Conservation (phyloP, 2,329 filamentous ascomycete genomes). For the Aspergillus jensenii region DNA sequence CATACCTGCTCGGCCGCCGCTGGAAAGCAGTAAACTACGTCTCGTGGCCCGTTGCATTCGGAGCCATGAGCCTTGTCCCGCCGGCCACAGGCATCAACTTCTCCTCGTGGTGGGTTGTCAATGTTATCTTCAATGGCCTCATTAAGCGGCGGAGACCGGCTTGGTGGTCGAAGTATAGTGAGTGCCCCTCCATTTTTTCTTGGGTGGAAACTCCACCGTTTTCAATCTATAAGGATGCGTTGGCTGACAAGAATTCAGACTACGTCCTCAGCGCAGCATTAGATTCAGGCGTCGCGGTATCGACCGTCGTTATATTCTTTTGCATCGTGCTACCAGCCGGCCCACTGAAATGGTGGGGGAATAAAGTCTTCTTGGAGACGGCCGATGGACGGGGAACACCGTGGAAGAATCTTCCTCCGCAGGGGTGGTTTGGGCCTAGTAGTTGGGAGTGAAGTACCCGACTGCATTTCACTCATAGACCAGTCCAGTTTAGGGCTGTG, state of each 20-base stretch:
- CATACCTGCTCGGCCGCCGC: conserved; percentile 59
- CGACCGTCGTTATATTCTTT: conserved; percentile 47
- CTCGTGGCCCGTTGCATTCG: conserved; percentile 67
- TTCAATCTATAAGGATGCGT: not conserved
- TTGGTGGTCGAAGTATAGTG: conserved; percentile 52
- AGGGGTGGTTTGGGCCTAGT: conserved; percentile 32
- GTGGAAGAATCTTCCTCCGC: conserved; percentile 27
- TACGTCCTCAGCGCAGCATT: conserved; percentile 47
- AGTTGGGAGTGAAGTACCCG: conserved; percentile 25
- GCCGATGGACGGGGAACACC: conserved; percentile 44
- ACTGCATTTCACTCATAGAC: not conserved
- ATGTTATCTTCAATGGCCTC: conserved; percentile 48
- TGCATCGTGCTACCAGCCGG: conserved; percentile 43
- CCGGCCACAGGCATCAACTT: conserved; percentile 71
- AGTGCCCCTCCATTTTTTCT: conserved; percentile 1
- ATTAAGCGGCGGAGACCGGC: conserved; percentile 44
- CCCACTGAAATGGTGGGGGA: conserved; percentile 44
- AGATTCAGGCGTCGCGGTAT: conserved; percentile 44
- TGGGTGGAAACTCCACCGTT: not conserved
- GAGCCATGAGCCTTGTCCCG: conserved; percentile 63
- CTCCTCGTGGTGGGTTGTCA: conserved; percentile 62
- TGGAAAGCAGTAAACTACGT: conserved; percentile 65
- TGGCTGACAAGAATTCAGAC: conserved; percentile 24
- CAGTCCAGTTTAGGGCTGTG: too few relatives aligned
- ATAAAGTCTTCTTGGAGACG: conserved; percentile 37